Percentiles rank a stretch among this genome's conserved stretches.
phyloP scores from a whole-genome alignment of 495 filamentous ascomycete species.

The Aspergillus mulundensis region DNA sequence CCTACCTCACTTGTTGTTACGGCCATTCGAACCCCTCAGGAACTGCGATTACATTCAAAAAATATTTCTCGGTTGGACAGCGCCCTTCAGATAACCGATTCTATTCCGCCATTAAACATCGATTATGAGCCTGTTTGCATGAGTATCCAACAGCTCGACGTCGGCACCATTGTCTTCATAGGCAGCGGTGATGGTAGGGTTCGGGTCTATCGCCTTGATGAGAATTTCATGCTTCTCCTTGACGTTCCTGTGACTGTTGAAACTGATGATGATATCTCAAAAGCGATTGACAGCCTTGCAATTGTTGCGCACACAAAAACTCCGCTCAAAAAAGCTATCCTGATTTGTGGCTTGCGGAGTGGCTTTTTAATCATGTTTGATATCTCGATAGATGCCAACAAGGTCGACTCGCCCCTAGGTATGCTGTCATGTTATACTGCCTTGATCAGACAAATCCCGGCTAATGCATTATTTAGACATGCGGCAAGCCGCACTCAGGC shows the following conservation, averaged over 20 bases:
- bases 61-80: slow-evolving; percentile 13
- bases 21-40: slow-evolving; percentile 23
- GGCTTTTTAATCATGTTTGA: slow-evolving; percentile 39
- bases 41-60: slow-evolving; percentile 22
- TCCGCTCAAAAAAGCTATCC: slow-evolving; percentile 13
- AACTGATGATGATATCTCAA: slow-evolving; percentile 27
- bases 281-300: slow-evolving; percentile 38
- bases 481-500: slow-evolving; percentile 23
- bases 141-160: slow-evolving; percentile 26
- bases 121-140: slow-evolving; percentile 36
- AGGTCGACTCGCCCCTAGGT: slow-evolving; percentile 24
- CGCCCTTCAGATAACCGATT: slow-evolving; percentile 15
- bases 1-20: slow-evolving; percentile 24
- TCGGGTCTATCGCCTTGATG: slow-evolving; percentile 25
- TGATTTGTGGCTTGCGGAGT: slow-evolving; percentile 44
- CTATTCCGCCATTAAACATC: slow-evolving; percentile 19
- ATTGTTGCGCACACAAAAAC: slow-evolving; percentile 17
- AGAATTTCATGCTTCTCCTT: slow-evolving; percentile 17
- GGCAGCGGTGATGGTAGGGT: slow-evolving; percentile 36
- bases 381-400: slow-evolving; percentile 18
- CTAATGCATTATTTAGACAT: slow-evolving; percentile 22
- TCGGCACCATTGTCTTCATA: slow-evolving; percentile 30
- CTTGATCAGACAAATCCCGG: background rate
- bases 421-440: slow-evolving; percentile 1
- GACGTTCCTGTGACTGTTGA: slow-evolving; percentile 18